Evolutionary conservation across 164 flowering plant species (phyloP), one percentile per base, ranked within the genome.

Genomic region (Vitis cinerea): DNA sequence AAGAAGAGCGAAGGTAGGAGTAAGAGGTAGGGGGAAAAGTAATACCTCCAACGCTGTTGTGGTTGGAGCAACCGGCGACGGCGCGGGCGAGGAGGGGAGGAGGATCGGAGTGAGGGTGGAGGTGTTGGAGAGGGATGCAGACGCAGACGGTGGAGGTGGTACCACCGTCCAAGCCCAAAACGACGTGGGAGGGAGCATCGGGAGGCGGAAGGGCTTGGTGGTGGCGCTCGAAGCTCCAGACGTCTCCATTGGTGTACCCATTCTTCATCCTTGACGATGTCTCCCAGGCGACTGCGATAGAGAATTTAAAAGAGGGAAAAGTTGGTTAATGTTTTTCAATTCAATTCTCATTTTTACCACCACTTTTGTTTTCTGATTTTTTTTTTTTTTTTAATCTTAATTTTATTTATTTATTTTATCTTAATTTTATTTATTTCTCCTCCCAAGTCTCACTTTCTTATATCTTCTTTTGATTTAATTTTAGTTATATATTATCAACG

Each of bases 31-130:
- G 7, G 44, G 44, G 44, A 37, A 37, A 37, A 37, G 0, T 37
- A 37, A 30, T 63, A 65, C 68, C 68, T 51, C 68, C 68, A 65
- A 65, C 68, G 49, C 68, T 65, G 27, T 65, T 65, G 47, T 65
- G 68, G 37, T 65, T 65, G 49, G 68, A 65, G 8, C 59, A 65
- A 10, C 68, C 68, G 10, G 68, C 59, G 2, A 30, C 59, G 54
- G 68, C 68, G 44, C 68, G 68, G 52, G 59, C 68, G 14, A 66
- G 69, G 37, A 66, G 50, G 23, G 68, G 59, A 19, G 19, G 68
- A n/a, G 59, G 50, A 44, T 66, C 59, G 29, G 67, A 11, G 67
- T 8, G 37, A 37, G 48, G 71, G 59, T 17, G 59, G 71, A 37
- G 44, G 44, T 37, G 56, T 13, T 4, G 56, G 14, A 53, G n/a